Base-by-base conservation (phyloP, 805 yeast species). In the Metschnikowia rubicola region DNA sequence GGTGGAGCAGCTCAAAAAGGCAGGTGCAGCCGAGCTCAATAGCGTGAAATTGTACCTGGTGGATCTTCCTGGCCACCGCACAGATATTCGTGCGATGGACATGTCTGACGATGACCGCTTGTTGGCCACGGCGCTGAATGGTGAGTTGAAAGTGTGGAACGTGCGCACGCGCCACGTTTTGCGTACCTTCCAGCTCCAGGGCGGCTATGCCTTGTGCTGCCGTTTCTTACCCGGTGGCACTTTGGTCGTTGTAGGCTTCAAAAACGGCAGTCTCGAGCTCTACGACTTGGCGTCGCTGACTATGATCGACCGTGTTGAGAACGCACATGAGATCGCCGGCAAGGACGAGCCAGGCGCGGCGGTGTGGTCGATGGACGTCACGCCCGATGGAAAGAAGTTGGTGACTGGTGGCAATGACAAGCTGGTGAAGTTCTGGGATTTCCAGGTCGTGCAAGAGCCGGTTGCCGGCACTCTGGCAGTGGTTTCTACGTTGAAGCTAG, bases 351-450 rank as follows among this genome's bases (percentile, higher is more conserved):
- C 62, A 31, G 71, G 72, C 6, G 55, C 70, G 17, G 88, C 97
- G 1, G 79, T 94, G 41, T 94, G 97, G 97, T 84, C 96, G 1
- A 72, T 94, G 56, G 97, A 92, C 63, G 63, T 94, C 31, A 80
- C 92, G 2, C 79, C 85, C 11, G 96, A 92, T 66, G 99, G 98
- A 12, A 84, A 81, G 56, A 75, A 84, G 1, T 71, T 94, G 41
- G 83, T 91, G 0, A 87, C 97, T 3, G 99, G 97, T 9, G 92
- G 97, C 31, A 95, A 96, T 35, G 99, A 94, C 65, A 91, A 91
- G 62, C 69, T 80, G 4, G 85, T 92, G 36, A 89, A 88, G 62
- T 89, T 90, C 63, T 94, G 99, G 99, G 80, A 84, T 40, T 81
- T 94, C 61, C 72, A 75, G 58, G 78, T 88, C 21, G 84, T 80